A percentile compares a stretch with the other conserved stretches of the same genome.
phyloP scores from a whole-genome alignment of 805 yeast genomes.

The Candida fluviatilis region DNA sequence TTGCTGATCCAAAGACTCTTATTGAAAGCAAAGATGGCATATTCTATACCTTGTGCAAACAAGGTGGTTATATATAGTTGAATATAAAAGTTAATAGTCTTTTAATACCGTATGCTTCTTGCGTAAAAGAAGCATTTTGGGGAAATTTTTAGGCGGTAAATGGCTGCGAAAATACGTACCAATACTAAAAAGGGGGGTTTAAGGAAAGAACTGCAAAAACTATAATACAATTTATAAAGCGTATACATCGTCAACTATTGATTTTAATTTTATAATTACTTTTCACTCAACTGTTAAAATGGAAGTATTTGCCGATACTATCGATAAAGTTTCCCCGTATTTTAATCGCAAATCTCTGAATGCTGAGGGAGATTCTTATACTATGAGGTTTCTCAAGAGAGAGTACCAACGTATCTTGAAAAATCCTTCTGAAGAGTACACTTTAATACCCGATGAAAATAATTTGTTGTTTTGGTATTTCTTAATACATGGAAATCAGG shows the following conservation, averaged over 20 bases:
- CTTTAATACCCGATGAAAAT: conserved; percentile 10
- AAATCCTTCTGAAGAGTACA: conserved; percentile 9
- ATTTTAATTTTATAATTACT: no score
- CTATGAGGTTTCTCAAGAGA: conserved; percentile 5
- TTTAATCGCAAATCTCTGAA: conserved; percentile 1
- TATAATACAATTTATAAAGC: neutral
- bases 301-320: neutral
- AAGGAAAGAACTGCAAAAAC: neutral
- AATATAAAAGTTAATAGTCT: no score
- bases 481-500: conserved; percentile 10
- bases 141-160: no score
- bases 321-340: conserved; percentile 1
- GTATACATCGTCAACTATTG: no score
- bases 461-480: conserved; percentile 14
- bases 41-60: conserved; percentile 51
- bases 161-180: neutral
- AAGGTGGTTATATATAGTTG: conserved; percentile 23
- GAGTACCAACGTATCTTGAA: conserved; percentile 8
- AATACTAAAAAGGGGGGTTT: neutral
- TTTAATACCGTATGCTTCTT: no score
- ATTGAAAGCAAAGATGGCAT: conserved; percentile 39
- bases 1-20: conserved; percentile 61
- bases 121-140: no score
- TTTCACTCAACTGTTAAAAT: no score
- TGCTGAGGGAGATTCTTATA: neutral